Base-by-base conservation (phyloP, 2,329 filamentous ascomycete species). In the Septoria petroselini region DNA sequence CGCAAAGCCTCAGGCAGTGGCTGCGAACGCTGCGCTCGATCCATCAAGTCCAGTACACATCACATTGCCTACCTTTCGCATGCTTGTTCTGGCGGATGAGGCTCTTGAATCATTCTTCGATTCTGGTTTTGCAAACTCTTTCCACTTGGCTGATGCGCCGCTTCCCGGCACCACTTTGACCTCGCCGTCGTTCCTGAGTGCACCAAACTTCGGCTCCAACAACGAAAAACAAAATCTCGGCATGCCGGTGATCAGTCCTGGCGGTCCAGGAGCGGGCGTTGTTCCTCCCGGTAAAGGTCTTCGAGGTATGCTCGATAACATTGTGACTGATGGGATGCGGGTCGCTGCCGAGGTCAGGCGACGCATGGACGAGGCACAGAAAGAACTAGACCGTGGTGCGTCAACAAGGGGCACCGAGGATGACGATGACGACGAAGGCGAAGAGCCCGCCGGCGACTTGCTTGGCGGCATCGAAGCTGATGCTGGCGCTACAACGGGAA, bases 41-140 rank as follows among this genome's bases (percentile, higher is more conserved):
- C 93, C 93, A 2, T 85, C 89, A 19, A 91, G 95, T 57, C 93
- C 93, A 5, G 79, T 98, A 0, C 87, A 96, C 67, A 96, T 98
- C 64, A 97, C 93, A 1, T 79, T 98, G 1, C 93, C 93, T 1
- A 98, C 93, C 0, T 98, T 98, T 78, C 86, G 93, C 58, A 98
- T 98, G 93, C 90, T 98, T 3, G 88, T 98, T 7, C 81, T 98
- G 6, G 93, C 93, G 35, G 93, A 98, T 65, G 93, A 98, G 68
- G 79, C 94, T 1, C 81, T 98, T 4, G 91, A 98, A 64, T 88
- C 94, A 60, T 98, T 98, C 72, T 98, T 98, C 67, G 93, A 98
- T 71, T 88, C 88, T 0, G 94, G 90, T 33, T 96, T 97, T 72
- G 89, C 91, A 0, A 83, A 87, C 43, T 95, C 90, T 1, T 94